phyloP scores from a whole-genome alignment of 129 eudicot species.

The Lactuca sativa region DNA sequence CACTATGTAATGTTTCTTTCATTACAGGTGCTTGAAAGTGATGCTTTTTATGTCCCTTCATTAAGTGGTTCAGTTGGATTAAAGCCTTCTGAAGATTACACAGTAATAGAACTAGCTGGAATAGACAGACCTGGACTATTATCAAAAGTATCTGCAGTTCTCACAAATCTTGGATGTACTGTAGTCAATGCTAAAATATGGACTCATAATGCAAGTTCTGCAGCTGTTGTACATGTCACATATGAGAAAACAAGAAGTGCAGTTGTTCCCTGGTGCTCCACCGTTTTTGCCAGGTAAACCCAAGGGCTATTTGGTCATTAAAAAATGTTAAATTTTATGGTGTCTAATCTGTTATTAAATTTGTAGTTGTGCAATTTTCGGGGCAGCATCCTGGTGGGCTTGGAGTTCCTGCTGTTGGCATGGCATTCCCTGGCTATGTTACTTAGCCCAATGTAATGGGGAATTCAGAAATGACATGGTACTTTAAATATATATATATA shows the following conservation, averaged over 20 bases:
- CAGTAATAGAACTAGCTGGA: conserved; percentile 86
- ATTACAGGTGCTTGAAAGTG: conserved; percentile 75
- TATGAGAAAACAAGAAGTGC: conserved; percentile 61
- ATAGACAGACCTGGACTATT: conserved; percentile 92
- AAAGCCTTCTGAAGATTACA: conserved; percentile 72
- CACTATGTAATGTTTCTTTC: background rate
- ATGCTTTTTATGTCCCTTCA: conserved; percentile 55
- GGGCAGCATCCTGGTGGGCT: too few relatives aligned
- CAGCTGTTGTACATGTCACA: conserved; percentile 87
- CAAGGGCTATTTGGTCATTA: too few relatives aligned
- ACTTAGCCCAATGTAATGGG: too few relatives aligned
- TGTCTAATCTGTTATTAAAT: too few relatives aligned
- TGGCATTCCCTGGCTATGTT: too few relatives aligned
- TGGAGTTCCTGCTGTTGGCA: too few relatives aligned
- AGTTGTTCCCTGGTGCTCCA: too few relatives aligned
- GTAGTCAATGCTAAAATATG: conserved; percentile 96
- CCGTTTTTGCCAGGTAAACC: too few relatives aligned
- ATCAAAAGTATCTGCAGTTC: conserved; percentile 92
- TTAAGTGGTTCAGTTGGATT: conserved; percentile 70
- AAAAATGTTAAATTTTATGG: too few relatives aligned
- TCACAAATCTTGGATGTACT: conserved; percentile 71
- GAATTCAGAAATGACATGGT: too few relatives aligned
- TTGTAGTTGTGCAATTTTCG: too few relatives aligned
- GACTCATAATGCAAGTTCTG: conserved; percentile 94
- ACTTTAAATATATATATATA: too few relatives aligned